Conservation (phyloP, 1,139 yeast species). For the Blastobotrys persicus region DNA sequence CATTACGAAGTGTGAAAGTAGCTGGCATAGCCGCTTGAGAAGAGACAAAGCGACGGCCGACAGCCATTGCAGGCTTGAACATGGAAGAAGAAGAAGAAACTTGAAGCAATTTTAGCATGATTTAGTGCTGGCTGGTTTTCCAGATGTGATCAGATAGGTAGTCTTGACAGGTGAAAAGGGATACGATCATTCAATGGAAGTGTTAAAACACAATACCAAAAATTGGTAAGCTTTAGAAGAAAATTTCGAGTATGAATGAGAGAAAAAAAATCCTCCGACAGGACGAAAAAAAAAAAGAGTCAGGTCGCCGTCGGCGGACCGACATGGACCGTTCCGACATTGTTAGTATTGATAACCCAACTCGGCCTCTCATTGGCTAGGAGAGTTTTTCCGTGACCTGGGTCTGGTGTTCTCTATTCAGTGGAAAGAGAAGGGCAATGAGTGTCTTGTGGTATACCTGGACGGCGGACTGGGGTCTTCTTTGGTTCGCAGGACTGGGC, state of each 20-base stretch:
- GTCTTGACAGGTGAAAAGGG: slow-evolving; percentile 33
- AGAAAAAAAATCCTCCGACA: neutral
- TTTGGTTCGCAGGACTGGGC: too few relatives aligned
- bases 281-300: neutral
- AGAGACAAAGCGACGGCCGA: slow-evolving; percentile 17
- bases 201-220: neutral
- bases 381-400: too few relatives aligned
- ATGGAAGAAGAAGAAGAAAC: slow-evolving; percentile 12
- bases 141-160: slow-evolving; percentile 46
- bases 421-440: too few relatives aligned
- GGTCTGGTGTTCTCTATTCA: too few relatives aligned
- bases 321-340: neutral
- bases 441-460: too few relatives aligned
- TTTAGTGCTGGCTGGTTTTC: slow-evolving; percentile 44
- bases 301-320: neutral
- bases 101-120: slow-evolving; percentile 16
- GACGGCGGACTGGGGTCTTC: too few relatives aligned
- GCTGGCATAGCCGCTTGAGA: slow-evolving; percentile 42
- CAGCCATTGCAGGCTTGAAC: neutral
- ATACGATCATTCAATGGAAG: slow-evolving; percentile 19
- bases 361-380: neutral
- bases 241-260: neutral
- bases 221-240: neutral
- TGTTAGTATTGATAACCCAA: neutral
- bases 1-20: slow-evolving; percentile 85